Conservation (phyloP, 768 basidiomycete genomes). For the Kwoniella sp. region DNA sequence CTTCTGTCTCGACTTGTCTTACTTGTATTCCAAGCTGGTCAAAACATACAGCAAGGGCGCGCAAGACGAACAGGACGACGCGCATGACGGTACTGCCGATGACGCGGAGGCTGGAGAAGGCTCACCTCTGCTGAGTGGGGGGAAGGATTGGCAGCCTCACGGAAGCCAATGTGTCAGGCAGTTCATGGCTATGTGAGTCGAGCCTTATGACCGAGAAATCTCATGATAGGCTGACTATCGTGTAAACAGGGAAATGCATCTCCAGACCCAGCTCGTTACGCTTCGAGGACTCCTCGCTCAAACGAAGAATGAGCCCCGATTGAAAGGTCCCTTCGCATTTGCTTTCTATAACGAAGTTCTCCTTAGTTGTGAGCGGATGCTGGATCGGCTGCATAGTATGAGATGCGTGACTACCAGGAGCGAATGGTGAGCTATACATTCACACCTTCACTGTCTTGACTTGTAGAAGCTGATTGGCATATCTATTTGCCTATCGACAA, state of each 20-base stretch:
- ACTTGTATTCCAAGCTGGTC: slow-evolving; percentile 90
- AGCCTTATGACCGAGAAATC: too few relatives aligned
- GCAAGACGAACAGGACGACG: background rate
- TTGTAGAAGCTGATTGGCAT: too few relatives aligned
- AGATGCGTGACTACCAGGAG: slow-evolving; percentile 93
- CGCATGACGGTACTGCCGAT: background rate
- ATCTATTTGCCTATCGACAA: too few relatives aligned
- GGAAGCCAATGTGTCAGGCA: slow-evolving; percentile 57
- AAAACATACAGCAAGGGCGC: slow-evolving; percentile 69
- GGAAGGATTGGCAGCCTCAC: slow-evolving; percentile 26
- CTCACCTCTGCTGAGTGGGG: slow-evolving; percentile 46
- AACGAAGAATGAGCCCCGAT: slow-evolving; percentile 86
- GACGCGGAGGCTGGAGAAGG: slow-evolving; percentile 35
- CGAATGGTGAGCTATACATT: slow-evolving; percentile 68
- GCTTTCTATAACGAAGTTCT: slow-evolving; percentile 67
- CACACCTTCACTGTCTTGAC: too few relatives aligned
- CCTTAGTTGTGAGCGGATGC: slow-evolving; percentile 56
- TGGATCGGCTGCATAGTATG: slow-evolving; percentile 79
- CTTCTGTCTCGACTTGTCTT: slow-evolving; percentile 89
- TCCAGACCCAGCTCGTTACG: slow-evolving; percentile 86
- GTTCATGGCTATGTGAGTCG: slow-evolving; percentile 85
- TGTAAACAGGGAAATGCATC: slow-evolving; percentile 91
- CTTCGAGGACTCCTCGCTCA: slow-evolving; percentile 82
- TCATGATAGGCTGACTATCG: too few relatives aligned
- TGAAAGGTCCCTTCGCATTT: slow-evolving; percentile 94